Evolutionary conservation across 495 filamentous ascomycete species (phyloP), one percentile per base, ranked within the genome.

Genomic region (Bacidia gigantensis): DNA sequence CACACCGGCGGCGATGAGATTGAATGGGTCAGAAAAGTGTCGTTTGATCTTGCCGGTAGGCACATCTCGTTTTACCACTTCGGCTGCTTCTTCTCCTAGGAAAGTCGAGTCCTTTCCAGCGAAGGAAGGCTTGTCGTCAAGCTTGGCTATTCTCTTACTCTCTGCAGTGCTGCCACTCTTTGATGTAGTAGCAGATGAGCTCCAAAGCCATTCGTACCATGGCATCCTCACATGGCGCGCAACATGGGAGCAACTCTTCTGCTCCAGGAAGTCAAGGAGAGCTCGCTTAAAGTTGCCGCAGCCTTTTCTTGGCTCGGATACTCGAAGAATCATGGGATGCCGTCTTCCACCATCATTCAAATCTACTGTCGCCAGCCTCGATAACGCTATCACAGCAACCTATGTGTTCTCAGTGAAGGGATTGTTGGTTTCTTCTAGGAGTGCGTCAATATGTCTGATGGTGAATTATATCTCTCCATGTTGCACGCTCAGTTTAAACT

Each of bases 1-100:
- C n/a, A 88, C 68, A 17, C 81, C 51, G 1, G 82, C 81, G 3
- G 84, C 76, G 18, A 86, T 60, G 58, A 89, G 67, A 48, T 78
- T 84, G 50, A 78, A 67, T 0, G 80, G 75, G 54, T 82, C 76
- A 49, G 72, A 74, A 65, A 84, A 87, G 51, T 82, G 79, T 14
- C 14, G 7, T 14, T 14, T 5, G 29, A 7, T 7, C 5, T 35
- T 35, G 29, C 29, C 7, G 5, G 29, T 14, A 7, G 29, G 14
- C 5, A 14, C 29, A 14, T 35, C 14, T 7, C 14, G 29, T 35
- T 35, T 35, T 5, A 35, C 7, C 29, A 7, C 14, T 35, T 14
- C 29, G 5, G 29, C 29, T 35, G 29, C 14, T 5, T 35, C 14
- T 35, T 35, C 7, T 14, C 5, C 7, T 7, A 14, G 14, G 29